Base-by-base conservation (phyloP, 371 early-diverging fungal species). In the Haplosporangium sp. region DNA sequence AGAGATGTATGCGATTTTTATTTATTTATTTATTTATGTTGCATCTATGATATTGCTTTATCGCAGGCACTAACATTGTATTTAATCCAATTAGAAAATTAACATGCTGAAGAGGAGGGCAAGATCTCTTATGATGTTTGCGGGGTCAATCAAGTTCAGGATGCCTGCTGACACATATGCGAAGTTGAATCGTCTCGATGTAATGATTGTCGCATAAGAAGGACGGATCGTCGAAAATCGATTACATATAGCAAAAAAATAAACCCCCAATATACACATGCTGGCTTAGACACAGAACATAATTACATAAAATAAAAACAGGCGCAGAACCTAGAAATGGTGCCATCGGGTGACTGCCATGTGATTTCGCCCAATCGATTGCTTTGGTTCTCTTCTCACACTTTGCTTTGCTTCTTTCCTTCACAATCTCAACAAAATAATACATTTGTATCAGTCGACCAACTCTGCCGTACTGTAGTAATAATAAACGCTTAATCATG, bases 161-260 rank as follows among this genome's bases (percentile, higher is more conserved):
- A 93, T 96, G 82, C 93, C 96, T 6, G 87, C 88, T 3, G 96
- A 96, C 63, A 92, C 92, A 0, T 91, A 93, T 63, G 90, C 91
- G 10, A 87, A 88, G 68, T 85, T 97, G 57, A 96, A 93, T 81
- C 90, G 92, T 65, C 88, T 92, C 76, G 91, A 92, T 44, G 90
- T 91, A 7, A 76, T 88, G 83, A 91, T 94, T 87, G 84, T 82
- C 45, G 92, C 86, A 71, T 82, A 65, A 69, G 37, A 7, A 38
- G 39, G 9, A 55, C 55, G 15, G 6, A 4, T 15, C n/a, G 50
- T n/a, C n/a, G 50, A 7, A 50, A 50, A n/a, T 3, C 50, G 3
- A 50, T 50, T 15, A 27, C 27, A 27, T 27, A 27, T 27, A 27
- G 27, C 27, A 27, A 27, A 27, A 27, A 27, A 27, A 27, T 27